Evolutionary conservation across 371 early-diverging fungal genomes (phyloP), one percentile per base, ranked within the genome.

Genomic region (Furculomyces boomerangus): DNA sequence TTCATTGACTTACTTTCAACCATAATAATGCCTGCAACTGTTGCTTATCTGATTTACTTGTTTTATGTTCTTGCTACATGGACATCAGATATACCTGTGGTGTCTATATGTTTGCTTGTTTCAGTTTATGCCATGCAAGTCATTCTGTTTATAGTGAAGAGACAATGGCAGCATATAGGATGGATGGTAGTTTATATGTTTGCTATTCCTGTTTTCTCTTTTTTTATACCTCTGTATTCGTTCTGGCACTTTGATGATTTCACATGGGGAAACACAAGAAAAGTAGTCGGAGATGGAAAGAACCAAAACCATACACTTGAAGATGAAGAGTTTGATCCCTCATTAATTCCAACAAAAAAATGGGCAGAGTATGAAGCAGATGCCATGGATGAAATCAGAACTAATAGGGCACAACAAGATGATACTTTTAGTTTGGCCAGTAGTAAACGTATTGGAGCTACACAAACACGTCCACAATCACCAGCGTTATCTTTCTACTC

Each of bases 181-280:
- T 93, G 91, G 91, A 86, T 93, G 88, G 30, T 87, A 27, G 76
- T 92, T 24, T 99, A 89, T 60, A 71, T 89, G 48, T 56, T 86
- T 14, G 86, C 89, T 7, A 79, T 86, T 30, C 88, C 90, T 1
- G 69, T 89, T 25, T 88, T 84, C 55, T 78, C 83, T 16, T 86
- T 83, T 61, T 76, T 83, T 56, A 62, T 86, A 48, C 88, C 82
- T 2, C 58, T 89, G 37, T 89, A 88, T 57, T 77, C 87, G 29
- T 91, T 87, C 84, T 92, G 90, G 91, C 90, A 93, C 69, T 88
- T 93, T 74, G 93, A 95, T 60, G 93, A 93, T 60, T 92, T 93
- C 64, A 88, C 89, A 0, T 94, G 97, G 94, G 97, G 97, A 63
- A 90, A 92, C 67, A 96, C 97, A 8, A 84, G 97, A 45, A 84